Evolutionary conservation across 2,329 filamentous ascomycete genomes (phyloP).

Genomic region (Scedosporium dehoogii): DNA sequence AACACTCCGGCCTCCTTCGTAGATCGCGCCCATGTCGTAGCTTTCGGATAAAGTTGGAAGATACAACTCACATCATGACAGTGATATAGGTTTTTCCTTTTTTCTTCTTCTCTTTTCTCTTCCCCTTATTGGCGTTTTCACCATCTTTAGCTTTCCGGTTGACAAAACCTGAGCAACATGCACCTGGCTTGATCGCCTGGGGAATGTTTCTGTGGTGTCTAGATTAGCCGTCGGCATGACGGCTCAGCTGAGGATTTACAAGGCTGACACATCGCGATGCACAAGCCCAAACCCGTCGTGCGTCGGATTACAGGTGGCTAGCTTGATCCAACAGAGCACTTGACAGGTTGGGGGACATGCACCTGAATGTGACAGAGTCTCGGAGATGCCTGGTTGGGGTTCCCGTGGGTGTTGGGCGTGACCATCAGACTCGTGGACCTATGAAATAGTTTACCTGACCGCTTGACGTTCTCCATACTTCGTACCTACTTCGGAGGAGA

Average conservation of each 20-base stretch:
- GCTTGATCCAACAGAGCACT: not conserved
- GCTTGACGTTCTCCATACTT: no score
- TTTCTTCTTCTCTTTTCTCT: no score
- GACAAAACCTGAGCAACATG: not conserved
- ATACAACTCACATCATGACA: no score
- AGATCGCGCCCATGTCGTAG: no score
- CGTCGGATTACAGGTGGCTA: not conserved
- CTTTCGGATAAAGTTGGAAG: no score
- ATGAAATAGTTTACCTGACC: no score
- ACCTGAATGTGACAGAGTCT: not conserved
- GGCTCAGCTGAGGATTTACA: not conserved
- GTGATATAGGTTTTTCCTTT: no score
- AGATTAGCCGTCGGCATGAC: not conserved
- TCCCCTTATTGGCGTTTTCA: not conserved
- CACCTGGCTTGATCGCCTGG: not conserved
- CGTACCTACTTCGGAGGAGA: no score
- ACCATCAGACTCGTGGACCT: not conserved
- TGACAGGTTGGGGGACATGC: not conserved
- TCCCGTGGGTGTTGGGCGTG: not conserved
- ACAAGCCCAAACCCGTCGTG: conserved; percentile 4
- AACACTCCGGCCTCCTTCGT: no score
- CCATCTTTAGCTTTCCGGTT: not conserved
- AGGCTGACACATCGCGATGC: conserved; percentile 5
- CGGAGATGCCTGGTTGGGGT: not conserved
- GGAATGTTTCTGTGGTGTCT: not conserved